These are phyloP conservation scores for Tulasnella sp. DNA, from an alignment of 768 basidiomycete species.

Conservation along the genomic window DNA sequence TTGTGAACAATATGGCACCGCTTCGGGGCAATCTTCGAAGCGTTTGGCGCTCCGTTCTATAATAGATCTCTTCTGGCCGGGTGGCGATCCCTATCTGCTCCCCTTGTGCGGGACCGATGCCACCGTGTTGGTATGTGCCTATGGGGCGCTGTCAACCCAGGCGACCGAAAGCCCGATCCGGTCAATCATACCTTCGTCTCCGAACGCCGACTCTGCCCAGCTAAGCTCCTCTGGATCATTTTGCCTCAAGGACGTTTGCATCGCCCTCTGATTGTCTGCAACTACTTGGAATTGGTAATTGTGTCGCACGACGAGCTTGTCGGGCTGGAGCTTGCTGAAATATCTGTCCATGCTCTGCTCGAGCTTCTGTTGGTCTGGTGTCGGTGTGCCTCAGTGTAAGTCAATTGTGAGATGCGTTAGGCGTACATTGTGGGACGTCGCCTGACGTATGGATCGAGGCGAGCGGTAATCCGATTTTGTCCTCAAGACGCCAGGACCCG, in stretches of 20 bases:
- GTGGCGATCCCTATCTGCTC: not conserved
- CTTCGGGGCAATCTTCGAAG: conserved; percentile 48
- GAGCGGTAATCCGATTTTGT: conserved; percentile 60
- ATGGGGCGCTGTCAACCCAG: not conserved
- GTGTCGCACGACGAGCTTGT: conserved; percentile 58
- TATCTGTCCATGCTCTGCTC: conserved; percentile 54
- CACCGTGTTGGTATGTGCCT: not conserved
- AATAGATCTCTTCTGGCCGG: conserved; percentile 30
- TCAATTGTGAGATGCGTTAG: not conserved
- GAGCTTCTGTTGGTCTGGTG: conserved; percentile 46
- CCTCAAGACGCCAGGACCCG: conserved; percentile 63
- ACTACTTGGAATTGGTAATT: conserved; percentile 37
- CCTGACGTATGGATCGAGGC: conserved; percentile 62
- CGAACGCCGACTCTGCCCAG: conserved; percentile 47
- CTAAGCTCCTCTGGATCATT: conserved; percentile 51
- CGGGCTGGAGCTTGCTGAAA: conserved; percentile 51
- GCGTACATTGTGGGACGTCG: conserved; percentile 59
- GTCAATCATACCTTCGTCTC: conserved; percentile 37
- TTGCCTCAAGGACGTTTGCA: conserved; percentile 26
- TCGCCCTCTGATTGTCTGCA: not conserved
- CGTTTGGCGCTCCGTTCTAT: conserved; percentile 56
- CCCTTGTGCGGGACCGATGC: not conserved
- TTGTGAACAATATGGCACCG: conserved; percentile 56
- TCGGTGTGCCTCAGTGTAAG: not conserved
- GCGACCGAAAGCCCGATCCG: conserved; percentile 16